phyloP scores from a whole-genome alignment of 257 asterid species.

The Paulownia fortunei region DNA sequence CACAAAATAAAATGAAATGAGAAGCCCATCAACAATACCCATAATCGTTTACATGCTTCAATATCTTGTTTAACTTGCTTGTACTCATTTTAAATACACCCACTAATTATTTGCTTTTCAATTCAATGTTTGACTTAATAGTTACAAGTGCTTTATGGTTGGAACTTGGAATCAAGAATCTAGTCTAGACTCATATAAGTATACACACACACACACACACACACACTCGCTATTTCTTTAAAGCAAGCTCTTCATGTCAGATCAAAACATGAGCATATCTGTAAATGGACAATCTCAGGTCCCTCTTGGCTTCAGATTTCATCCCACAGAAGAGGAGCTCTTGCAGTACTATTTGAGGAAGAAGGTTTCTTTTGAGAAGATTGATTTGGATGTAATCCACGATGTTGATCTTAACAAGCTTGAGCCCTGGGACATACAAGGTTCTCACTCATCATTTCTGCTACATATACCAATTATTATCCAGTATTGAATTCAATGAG shows the following conservation, averaged over 20 bases:
- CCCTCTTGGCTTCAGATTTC: slow-evolving; percentile 75
- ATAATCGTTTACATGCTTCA: not conserved
- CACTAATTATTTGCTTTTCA: too few species aligned
- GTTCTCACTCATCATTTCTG: slow-evolving; percentile 13
- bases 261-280: slow-evolving; percentile 55
- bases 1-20: slow-evolving; percentile 10
- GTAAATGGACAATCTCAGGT: slow-evolving; percentile 68
- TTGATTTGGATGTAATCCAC: slow-evolving; percentile 65
- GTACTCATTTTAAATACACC: too few species aligned
- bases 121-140: too few species aligned
- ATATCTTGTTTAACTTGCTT: too few species aligned
- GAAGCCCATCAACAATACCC: not conserved
- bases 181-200: too few species aligned
- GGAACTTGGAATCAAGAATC: not conserved
- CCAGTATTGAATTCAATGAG: too few species aligned
- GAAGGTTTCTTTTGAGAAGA: slow-evolving; percentile 50
- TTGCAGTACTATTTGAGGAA: slow-evolving; percentile 66
- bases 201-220: too few species aligned
- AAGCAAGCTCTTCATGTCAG: slow-evolving; percentile 2
- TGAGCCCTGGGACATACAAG: slow-evolving; percentile 82
- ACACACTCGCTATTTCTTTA: not conserved
- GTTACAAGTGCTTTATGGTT: too few species aligned
- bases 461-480: too few species aligned
- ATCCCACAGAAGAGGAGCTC: slow-evolving; percentile 78
- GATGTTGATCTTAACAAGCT: slow-evolving; percentile 79